These are phyloP conservation scores for Manihot esculenta DNA, from an alignment of 441 rosid genomes.

Conservation along the genomic window DNA sequence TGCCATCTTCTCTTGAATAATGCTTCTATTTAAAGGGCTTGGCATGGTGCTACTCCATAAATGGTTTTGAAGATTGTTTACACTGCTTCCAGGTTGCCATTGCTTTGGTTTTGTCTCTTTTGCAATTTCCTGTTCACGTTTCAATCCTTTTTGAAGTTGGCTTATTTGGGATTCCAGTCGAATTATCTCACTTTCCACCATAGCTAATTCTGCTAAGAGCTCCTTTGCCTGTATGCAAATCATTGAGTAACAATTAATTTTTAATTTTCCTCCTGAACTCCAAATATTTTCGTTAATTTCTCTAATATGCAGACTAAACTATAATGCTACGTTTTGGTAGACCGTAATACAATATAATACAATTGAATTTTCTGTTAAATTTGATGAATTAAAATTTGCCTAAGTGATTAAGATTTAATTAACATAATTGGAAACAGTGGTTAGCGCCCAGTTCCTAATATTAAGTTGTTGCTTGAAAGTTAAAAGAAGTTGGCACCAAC, in stretches of 20 bases:
- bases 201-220: slow-evolving; percentile 65
- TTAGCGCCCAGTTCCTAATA: not conserved
- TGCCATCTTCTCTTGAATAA: slow-evolving; percentile 40
- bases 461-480: not conserved
- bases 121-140: slow-evolving; percentile 54
- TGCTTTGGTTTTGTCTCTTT: slow-evolving; percentile 50
- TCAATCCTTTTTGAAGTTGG: slow-evolving; percentile 56
- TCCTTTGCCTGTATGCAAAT: slow-evolving; percentile 57
- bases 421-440: no score
- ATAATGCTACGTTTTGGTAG: no score
- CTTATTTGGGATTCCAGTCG: slow-evolving; percentile 70
- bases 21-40: slow-evolving; percentile 43
- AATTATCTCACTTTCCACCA: slow-evolving; percentile 74
- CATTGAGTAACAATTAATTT: not conserved
- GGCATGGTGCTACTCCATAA: slow-evolving; percentile 24
- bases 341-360: no score
- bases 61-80: slow-evolving; percentile 26
- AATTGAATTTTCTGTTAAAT: no score
- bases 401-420: no score
- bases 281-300: no score
- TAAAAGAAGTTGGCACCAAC: slow-evolving; percentile 11
- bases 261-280: no score
- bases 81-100: slow-evolving; percentile 30
- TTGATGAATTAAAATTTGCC: no score
- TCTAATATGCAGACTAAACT: no score